These are phyloP conservation scores for Ustulina deusta DNA, from an alignment of 2,329 filamentous ascomycete genomes.

Conservation along the genomic window DNA sequence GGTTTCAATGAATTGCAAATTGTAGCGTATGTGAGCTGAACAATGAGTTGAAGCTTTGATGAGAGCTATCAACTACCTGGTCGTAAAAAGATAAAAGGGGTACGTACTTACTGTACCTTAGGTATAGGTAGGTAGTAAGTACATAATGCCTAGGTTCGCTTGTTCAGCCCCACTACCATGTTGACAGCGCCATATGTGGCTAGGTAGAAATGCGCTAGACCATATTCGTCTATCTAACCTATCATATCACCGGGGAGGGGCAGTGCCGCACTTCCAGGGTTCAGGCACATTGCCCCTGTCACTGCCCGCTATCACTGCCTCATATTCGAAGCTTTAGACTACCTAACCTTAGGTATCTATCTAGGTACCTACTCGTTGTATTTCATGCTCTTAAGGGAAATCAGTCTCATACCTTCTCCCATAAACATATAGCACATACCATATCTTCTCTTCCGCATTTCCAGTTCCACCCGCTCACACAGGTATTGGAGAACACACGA, in stretches of 20 bases:
- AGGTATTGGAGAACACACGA: too few species aligned
- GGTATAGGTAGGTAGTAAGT: neutral
- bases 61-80: too few species aligned
- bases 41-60: slow-evolving; percentile 26
- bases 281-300: neutral
- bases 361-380: neutral
- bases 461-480: neutral
- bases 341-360: neutral
- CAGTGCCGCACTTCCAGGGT: neutral
- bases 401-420: too few species aligned
- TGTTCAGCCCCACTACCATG: neutral
- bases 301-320: neutral
- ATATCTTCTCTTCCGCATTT: neutral
- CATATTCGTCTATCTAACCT: neutral
- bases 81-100: slow-evolving; percentile 7
- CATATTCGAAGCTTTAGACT: neutral
- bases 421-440: neutral
- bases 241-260: neutral
- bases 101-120: too few species aligned
- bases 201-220: neutral
- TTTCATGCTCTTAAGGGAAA: neutral
- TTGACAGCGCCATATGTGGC: slow-evolving; percentile 8
- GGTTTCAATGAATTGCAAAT: slow-evolving; percentile 1
- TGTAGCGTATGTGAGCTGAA: neutral
- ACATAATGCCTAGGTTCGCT: neutral